Evolutionary conservation across 495 filamentous ascomycete genomes (phyloP), one percentile per base, ranked within the genome.

Genomic region (Sordaria brevicollis): DNA sequence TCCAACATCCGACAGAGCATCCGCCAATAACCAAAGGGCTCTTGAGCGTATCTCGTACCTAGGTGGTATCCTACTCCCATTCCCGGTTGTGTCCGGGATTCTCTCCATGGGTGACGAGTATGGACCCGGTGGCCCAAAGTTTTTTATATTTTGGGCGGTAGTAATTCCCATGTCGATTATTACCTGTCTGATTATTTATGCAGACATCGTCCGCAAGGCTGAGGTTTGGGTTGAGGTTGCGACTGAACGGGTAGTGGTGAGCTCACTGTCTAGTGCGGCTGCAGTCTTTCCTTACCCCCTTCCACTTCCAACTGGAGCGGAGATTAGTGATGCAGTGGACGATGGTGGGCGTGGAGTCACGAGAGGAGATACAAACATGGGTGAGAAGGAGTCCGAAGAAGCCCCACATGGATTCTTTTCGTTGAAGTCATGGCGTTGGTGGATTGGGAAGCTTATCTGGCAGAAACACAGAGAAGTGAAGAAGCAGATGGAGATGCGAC

Each of bases 211-310:
- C 49, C 76, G 81, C 70, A 81, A 78, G 75, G 75, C 74, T 19
- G 80, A 83, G 73, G 81, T 83, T 6, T 83, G 81, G 81, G 78
- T 83, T 19, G 81, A 83, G 72, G 77, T 81, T 7, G 71, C 73
- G 5, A 35, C 78, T 5, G 73, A 77, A 21, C 57, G 35, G 2
- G 73, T 75, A 15, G 70, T 70, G 35, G 49, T 57, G 25, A 57
- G 49, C 8, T 57, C 49, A 57, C 49, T 57, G 11, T 57, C 49
- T 11, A 57, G 49, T 57, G 49, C 49, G 49, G 49, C 49, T 57
- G 49, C 21, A 31, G 49, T 57, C 5, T 57, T 57, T 57, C 49
- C 49, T 57, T 57, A 57, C 25, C 49, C 49, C 1, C 25, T 57
- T 31, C 49, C 49, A 25, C 25, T 57, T 3, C 25, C 49, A 1